Evolutionary conservation across 1,139 yeast species (phyloP).

Genomic region (Saccharomyces pastorianus): DNA sequence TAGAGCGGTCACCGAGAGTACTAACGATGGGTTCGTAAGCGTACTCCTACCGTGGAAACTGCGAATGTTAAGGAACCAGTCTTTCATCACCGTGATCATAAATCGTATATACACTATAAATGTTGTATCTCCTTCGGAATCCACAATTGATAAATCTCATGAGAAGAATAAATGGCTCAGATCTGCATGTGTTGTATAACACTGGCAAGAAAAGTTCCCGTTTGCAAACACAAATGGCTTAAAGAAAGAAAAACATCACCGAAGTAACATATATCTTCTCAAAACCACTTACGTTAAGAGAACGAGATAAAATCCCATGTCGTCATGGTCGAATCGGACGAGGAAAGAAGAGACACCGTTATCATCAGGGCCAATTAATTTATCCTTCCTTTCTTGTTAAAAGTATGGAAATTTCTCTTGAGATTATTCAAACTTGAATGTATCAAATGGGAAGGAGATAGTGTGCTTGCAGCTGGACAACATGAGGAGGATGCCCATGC

Average conservation of each 20-base stretch:
- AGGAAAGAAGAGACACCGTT: conserved; percentile 66
- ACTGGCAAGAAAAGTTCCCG: conserved; percentile 79
- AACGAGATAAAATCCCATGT: conserved; percentile 49
- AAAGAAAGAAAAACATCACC: background rate
- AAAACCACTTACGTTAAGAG: background rate
- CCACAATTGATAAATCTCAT: conserved; percentile 1
- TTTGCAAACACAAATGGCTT: background rate
- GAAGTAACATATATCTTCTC: background rate
- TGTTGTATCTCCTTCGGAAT: background rate
- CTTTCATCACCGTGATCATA: conserved; percentile 56
- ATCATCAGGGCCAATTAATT: conserved; percentile 33
- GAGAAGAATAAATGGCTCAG: conserved; percentile 27
- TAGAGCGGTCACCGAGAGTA: conserved; percentile 73
- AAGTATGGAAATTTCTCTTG: conserved; percentile 7
- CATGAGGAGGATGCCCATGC: background rate
- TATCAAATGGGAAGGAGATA: background rate
- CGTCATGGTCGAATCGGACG: conserved; percentile 92
- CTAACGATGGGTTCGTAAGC: conserved; percentile 71
- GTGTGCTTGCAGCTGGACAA: background rate
- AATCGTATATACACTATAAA: background rate
- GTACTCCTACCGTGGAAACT: conserved; percentile 91
- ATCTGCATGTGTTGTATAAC: conserved; percentile 42
- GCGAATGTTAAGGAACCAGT: conserved; percentile 69
- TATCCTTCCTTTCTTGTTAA: background rate
- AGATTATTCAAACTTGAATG: conserved; percentile 16